These are phyloP conservation scores for Lipomyces yamanashiensis DNA, from an alignment of 805 yeast genomes.

Conservation along the genomic window DNA sequence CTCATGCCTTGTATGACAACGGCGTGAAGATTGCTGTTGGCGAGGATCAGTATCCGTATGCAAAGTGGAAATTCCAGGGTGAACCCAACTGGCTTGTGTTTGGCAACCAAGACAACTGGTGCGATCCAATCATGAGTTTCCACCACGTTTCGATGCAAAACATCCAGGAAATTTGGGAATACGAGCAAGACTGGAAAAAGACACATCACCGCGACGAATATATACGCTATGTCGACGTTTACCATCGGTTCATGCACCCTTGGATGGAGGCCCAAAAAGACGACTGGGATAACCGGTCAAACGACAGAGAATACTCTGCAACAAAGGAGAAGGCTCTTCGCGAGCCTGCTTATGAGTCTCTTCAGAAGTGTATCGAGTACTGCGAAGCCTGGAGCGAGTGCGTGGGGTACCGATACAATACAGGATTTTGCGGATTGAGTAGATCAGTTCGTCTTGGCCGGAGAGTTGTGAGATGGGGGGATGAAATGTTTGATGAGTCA, in stretches of 20 bases:
- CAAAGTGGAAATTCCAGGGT: constrained; percentile 42
- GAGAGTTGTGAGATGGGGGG: constrained; percentile 13
- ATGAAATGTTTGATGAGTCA: constrained; percentile 18
- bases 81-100: constrained; percentile 37
- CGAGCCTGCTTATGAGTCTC: constrained; percentile 21
- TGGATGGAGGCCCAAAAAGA: constrained; percentile 22
- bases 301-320: constrained; percentile 26
- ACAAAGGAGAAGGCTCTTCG: constrained; percentile 22
- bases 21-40: constrained; percentile 28
- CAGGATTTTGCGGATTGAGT: constrained; percentile 23
- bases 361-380: constrained; percentile 15
- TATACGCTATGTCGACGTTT: constrained; percentile 42
- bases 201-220: constrained; percentile 12
- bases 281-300: constrained; percentile 32
- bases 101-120: constrained; percentile 39
- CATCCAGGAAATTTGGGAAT: constrained; percentile 41
- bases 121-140: constrained; percentile 43
- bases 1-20: constrained; percentile 38
- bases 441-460: constrained; percentile 23
- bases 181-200: constrained; percentile 41
- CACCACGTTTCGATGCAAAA: constrained; percentile 43
- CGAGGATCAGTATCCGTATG: constrained; percentile 24
- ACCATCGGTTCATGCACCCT: constrained; percentile 42
- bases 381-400: constrained; percentile 27
- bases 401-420: constrained; percentile 17